Evolutionary conservation across 768 basidiomycete species (phyloP).

Genomic region (Rhizopogon vulgaris): DNA sequence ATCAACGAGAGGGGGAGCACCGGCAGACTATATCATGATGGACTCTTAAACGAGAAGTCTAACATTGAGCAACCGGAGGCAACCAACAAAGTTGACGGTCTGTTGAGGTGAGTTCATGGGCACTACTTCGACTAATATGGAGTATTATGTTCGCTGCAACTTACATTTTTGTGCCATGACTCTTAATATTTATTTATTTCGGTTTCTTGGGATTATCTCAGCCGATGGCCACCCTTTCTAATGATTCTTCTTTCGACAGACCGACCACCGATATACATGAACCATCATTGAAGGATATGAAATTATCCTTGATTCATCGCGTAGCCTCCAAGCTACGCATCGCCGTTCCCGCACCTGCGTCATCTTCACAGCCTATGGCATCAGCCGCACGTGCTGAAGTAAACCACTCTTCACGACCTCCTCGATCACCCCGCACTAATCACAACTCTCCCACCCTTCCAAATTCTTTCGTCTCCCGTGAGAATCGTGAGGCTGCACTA

Average conservation of each 20-base stretch:
- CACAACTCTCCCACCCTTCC: slow-evolving; percentile 14
- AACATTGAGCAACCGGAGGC: slow-evolving; percentile 1
- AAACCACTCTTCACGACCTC: not conserved
- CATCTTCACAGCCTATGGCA: slow-evolving; percentile 1
- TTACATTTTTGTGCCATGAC: not conserved
- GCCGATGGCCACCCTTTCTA: not conserved
- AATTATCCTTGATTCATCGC: slow-evolving; percentile 21
- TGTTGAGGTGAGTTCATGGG: slow-evolving; percentile 11
- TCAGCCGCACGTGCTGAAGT: slow-evolving; percentile 10
- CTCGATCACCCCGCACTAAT: slow-evolving; percentile 4
- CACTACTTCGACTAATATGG: not conserved
- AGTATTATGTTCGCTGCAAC: too few species aligned
- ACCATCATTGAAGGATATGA: not conserved
- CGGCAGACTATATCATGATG: not conserved
- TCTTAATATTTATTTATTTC: too few species aligned
- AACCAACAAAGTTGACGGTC: not conserved
- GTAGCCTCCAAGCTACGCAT: slow-evolving; percentile 23
- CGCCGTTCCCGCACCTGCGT: slow-evolving; percentile 9
- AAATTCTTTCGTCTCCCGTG: slow-evolving; percentile 16
- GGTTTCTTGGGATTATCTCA: not conserved
- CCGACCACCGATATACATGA: not conserved
- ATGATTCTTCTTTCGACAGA: not conserved
- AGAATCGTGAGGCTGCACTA: slow-evolving; percentile 43
- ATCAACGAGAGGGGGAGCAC: not conserved
- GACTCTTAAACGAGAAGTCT: not conserved